Evolutionary conservation across 1,139 yeast species (phyloP).

Genomic region (Saccharomyces pastorianus): DNA sequence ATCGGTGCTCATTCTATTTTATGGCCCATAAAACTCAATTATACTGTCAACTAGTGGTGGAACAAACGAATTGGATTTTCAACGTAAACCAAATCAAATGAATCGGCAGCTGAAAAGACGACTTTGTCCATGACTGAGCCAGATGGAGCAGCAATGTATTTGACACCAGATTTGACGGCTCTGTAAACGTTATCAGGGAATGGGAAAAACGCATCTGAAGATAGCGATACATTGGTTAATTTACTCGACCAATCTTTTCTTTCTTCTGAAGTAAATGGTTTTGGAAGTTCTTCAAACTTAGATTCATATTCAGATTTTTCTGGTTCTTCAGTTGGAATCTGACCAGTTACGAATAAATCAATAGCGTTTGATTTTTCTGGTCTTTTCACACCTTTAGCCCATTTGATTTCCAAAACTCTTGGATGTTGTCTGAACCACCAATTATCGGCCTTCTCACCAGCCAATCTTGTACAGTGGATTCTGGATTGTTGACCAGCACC

Average conservation of each 20-base stretch:
- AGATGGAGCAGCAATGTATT: constrained; percentile 90
- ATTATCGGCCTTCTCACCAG: constrained; percentile 98
- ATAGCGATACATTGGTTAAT: constrained; percentile 76
- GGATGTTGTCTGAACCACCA: constrained; percentile 99
- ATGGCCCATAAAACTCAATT: no score
- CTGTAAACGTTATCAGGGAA: constrained; percentile 98
- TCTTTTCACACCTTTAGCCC: constrained; percentile 98
- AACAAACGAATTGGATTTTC: constrained; percentile 94
- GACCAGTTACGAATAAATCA: constrained; percentile 83
- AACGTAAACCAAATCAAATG: constrained; percentile 77
- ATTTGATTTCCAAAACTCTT: constrained; percentile 78
- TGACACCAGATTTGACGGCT: constrained; percentile 93
- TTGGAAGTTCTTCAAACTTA: constrained; percentile 76
- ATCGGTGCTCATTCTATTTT: no score
- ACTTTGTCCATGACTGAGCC: constrained; percentile 98
- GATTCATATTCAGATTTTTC: constrained; percentile 88
- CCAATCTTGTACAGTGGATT: constrained; percentile 96
- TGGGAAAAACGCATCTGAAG: constrained; percentile 99
- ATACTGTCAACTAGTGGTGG: constrained; percentile 45
- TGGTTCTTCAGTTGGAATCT: constrained; percentile 86
- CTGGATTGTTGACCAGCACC: constrained; percentile 99
- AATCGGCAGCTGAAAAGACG: constrained; percentile 90
- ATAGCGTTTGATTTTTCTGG: constrained; percentile 98
- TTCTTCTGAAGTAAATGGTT: constrained; percentile 74
- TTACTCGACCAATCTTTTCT: constrained; percentile 79